Evolutionary conservation across 2,329 filamentous ascomycete species (phyloP), one percentile per base, ranked within the genome.

Genomic region (Arachnomyces sp.): DNA sequence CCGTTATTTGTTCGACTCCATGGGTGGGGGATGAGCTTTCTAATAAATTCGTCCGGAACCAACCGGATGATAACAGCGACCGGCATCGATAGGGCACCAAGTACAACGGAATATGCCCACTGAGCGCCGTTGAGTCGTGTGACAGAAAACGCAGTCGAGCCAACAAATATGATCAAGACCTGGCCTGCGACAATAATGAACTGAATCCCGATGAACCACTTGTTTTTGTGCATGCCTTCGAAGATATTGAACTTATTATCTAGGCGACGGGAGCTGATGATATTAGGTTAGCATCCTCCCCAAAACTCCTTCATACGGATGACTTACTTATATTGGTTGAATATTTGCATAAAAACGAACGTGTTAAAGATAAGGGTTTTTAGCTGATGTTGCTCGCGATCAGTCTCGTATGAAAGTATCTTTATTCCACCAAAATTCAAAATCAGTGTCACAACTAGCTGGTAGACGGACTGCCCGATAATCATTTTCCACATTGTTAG

Each of bases 91-190:
- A 86, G 55, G 14, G 75, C 66, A 18, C 83, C 83, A 18, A 86
- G 72, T 1, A 85, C 70, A 40, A 86, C 67, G 25, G 80, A 84
- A 62, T 81, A 78, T 5, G 69, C 82, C 83, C 83, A 86, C 46
- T 85, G 78, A 4, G 71, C 61, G 15, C 76, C 79, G n/a, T 74
- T 73, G 40, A 86, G 68, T 1, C 69, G 71, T 6, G 62, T 63
- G 1, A 82, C 78, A 8, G 77, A 74, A 54, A 87, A 85, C 0
- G 81, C 82, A 18, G 70, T 64, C 5, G 82, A 80, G 47, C 82
- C 83, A 43, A 84, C 72, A 51, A 83, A 82, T 43, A 86, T 71
- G 53, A 86, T 86, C 59, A 84, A 58, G n/a, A 82, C 70, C 53
- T 86, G 83, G 7, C 82, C 82, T 9, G 72, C 78, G 32, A 84